phyloP scores from a whole-genome alignment of 768 basidiomycete genomes.

The Holtermanniella nyarrowii region DNA sequence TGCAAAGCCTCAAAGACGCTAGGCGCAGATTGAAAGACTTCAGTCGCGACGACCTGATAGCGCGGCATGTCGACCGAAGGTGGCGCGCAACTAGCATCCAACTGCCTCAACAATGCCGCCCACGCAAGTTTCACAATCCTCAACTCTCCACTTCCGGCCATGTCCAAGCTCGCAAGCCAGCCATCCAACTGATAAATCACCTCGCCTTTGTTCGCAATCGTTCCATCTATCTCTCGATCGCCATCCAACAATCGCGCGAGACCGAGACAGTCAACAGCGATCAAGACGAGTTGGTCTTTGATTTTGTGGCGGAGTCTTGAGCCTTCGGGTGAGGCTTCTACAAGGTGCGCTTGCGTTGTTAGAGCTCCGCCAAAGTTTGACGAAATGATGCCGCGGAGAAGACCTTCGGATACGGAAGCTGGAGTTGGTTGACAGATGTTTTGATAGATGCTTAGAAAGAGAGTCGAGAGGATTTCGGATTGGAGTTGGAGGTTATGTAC shows the following conservation, averaged over 20 bases:
- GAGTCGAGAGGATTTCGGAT: constrained; percentile 58
- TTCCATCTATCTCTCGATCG: constrained; percentile 53
- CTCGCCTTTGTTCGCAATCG: constrained; percentile 51
- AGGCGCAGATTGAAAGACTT: not conserved
- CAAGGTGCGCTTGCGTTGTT: constrained; percentile 11
- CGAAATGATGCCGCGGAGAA: constrained; percentile 21
- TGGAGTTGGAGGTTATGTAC: constrained; percentile 50
- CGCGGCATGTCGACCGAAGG: not conserved
- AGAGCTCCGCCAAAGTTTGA: constrained; percentile 30
- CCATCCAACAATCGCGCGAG: constrained; percentile 45
- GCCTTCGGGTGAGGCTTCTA: constrained; percentile 5
- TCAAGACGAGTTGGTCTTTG: constrained; percentile 20
- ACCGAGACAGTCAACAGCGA: constrained; percentile 24
- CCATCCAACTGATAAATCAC: not conserved
- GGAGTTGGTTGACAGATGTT: constrained; percentile 41
- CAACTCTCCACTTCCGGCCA: constrained; percentile 52
- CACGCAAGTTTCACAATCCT: constrained; percentile 59
- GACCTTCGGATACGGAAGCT: constrained; percentile 23
- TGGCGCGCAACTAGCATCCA: not conserved
- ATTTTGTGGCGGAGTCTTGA: constrained; percentile 12
- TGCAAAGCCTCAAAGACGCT: not conserved
- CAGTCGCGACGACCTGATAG: not conserved
- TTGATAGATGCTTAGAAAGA: constrained; percentile 82
- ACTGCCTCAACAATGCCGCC: constrained; percentile 47
- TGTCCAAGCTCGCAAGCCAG: not conserved